Evolutionary conservation across 805 yeast genomes (phyloP), one percentile per base, ranked within the genome.

Genomic region (Pichia sporocuriosa): DNA sequence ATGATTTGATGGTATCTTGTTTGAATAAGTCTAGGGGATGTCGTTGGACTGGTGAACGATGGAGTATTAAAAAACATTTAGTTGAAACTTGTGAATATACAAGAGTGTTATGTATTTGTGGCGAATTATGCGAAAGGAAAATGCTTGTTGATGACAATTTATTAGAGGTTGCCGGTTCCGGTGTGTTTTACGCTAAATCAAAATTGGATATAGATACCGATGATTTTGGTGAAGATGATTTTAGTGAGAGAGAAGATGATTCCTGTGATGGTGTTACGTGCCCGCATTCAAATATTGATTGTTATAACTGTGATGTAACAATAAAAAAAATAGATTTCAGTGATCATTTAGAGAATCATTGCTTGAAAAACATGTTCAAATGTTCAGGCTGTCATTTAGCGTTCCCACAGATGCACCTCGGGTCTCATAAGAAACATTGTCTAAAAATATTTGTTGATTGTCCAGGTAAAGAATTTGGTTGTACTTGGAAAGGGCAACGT

Each of bases 1-100:
- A 80, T 53, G 84, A 79, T 32, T 63, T 80, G 35, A 60, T 65
- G 35, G 84, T 81, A 3, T 57, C 56, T 37, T 81, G 88, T 53
- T 63, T 78, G 37, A 73, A 75, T 49, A 37, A 48, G 6, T 60
- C 54, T 30, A 54, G 80, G 35, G 86, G 85, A 0, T 81, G 87
- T 54, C 54, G 45, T 1, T 73, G 79, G 76, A 51, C 48, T 5
- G 83, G 81, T 3, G 66, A 73, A 41, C 61, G 85, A 19, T 79
- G 85, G 81, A 69, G 72, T 40, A 52, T 79, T 6, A 69, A 69
- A 38, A 67, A 60, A 33, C 87, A 81, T 57, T 55, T 75, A 3
- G 56, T 52, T 2, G 50, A 54, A 11, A 66, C 63, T 6, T 73
- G 79, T 45, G 57, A 44, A 20, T 65, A 45, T 49, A 67, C 68